These are phyloP conservation scores for Podospora pseudocomata DNA, from an alignment of 495 filamentous ascomycete genomes.

Conservation along the genomic window DNA sequence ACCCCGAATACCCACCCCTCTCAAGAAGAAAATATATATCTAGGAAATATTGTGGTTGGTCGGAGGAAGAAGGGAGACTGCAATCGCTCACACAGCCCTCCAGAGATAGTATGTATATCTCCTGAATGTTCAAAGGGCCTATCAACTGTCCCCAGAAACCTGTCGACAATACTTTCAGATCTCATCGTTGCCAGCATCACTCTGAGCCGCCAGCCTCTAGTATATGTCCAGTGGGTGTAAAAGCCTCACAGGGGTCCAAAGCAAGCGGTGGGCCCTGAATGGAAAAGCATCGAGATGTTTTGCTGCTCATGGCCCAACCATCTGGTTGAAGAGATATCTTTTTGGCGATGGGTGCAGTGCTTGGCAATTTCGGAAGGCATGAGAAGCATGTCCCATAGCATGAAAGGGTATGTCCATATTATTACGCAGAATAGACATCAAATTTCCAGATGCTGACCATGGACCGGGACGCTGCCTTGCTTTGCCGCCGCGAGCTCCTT, in stretches of 20 bases:
- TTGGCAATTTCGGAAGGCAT: not conserved
- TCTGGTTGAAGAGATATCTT: too few relatives aligned
- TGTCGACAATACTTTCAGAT: too few relatives aligned
- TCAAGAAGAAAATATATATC: not conserved
- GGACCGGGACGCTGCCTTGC: constrained; percentile 9
- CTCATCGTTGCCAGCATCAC: too few relatives aligned
- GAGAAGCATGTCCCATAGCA: not conserved
- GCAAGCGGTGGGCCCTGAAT: not conserved
- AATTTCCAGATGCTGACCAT: not conserved
- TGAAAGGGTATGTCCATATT: not conserved
- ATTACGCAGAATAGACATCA: constrained; percentile 5
- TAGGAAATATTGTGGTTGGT: too few relatives aligned
- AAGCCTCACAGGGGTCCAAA: too few relatives aligned
- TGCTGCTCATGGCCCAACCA: not conserved
- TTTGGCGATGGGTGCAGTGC: not conserved
- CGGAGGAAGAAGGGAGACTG: not conserved
- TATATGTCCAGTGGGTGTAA: too few relatives aligned
- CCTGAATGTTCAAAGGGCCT: too few relatives aligned
- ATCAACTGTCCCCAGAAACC: too few relatives aligned
- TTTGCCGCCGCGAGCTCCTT: constrained; percentile 9
- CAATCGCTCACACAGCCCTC: too few relatives aligned
- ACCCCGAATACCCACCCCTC: not conserved
- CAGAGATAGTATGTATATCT: too few relatives aligned
- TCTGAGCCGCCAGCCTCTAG: too few relatives aligned
- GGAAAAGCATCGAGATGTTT: not conserved